These are phyloP conservation scores for Phytophthora vignae DNA, from an alignment of 352 stramenopile genomes.

Conservation along the genomic window DNA sequence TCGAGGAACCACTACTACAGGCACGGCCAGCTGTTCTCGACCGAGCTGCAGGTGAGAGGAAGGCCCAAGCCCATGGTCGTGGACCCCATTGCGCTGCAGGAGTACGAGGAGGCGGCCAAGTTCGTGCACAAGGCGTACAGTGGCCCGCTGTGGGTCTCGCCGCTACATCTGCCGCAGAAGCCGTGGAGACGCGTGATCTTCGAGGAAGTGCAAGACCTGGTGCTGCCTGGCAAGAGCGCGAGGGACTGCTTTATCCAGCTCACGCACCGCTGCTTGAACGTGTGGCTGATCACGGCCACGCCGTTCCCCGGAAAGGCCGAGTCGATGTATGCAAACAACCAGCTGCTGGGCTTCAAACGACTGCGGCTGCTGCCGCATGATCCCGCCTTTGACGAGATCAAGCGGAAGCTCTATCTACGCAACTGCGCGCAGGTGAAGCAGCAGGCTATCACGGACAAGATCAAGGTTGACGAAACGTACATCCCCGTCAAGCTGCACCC, in stretches of 20 bases:
- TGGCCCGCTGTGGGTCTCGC: conserved; percentile 72
- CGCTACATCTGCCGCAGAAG: conserved; percentile 70
- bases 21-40: conserved; percentile 65
- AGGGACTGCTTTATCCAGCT: conserved; percentile 90
- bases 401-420: conserved; percentile 87
- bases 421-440: conserved; percentile 87
- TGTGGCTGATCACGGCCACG: conserved; percentile 89
- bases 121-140: conserved; percentile 87
- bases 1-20: conserved; percentile 69
- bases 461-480: conserved; percentile 78
- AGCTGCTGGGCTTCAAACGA: conserved; percentile 85
- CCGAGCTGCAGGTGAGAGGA: conserved; percentile 36
- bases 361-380: conserved; percentile 72
- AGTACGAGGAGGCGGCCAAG: conserved; percentile 81
- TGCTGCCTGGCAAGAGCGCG: conserved; percentile 69
- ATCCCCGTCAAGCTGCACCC: conserved; percentile 75
- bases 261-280: conserved; percentile 73
- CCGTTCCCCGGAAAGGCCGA: conserved; percentile 82
- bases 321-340: conserved; percentile 91
- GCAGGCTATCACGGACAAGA: conserved; percentile 83
- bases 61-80: conserved; percentile 50
- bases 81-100: conserved; percentile 49
- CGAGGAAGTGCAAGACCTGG: conserved; percentile 90
- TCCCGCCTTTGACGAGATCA: conserved; percentile 88
- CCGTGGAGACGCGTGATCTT: conserved; percentile 85